A percentile compares a stretch with the other conserved stretches of the same genome.
Conservation (phyloP, 2,329 filamentous ascomycete species). For the Podosphaera xanthii region DNA sequence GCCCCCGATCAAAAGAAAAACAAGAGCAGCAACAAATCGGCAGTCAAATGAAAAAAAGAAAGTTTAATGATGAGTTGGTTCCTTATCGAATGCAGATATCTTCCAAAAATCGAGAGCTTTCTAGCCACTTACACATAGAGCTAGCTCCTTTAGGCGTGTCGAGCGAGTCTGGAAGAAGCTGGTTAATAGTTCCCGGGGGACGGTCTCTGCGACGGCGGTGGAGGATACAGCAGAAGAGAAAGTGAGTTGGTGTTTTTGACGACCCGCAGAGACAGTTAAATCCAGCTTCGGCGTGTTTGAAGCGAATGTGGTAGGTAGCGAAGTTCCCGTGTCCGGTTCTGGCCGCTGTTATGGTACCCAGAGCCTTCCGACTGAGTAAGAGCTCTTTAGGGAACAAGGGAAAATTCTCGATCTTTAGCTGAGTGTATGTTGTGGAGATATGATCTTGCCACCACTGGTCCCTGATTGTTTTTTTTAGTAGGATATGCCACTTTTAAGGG, state of each 20-base stretch:
- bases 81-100: not conserved
- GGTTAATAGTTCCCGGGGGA: not conserved
- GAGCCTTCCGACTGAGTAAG: no score
- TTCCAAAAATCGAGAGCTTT: not conserved
- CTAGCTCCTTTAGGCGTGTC: not conserved
- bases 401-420: no score
- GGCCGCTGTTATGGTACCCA: no score
- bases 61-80: not conserved
- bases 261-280: not conserved
- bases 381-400: no score
- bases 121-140: not conserved
- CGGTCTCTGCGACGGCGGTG: not conserved
- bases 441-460: no score
- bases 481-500: no score
- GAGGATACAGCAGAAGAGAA: not conserved
- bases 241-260: not conserved
- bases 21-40: not conserved
- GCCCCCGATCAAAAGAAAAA: not conserved
- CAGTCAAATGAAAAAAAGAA: not conserved
- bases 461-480: no score
- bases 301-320: not conserved
- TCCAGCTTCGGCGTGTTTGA: not conserved
- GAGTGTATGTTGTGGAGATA: no score
- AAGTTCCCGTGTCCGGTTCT: no score
- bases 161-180: not conserved